phyloP scores from a whole-genome alignment of 2,329 filamentous ascomycete species.

The Fusarium sp. region DNA sequence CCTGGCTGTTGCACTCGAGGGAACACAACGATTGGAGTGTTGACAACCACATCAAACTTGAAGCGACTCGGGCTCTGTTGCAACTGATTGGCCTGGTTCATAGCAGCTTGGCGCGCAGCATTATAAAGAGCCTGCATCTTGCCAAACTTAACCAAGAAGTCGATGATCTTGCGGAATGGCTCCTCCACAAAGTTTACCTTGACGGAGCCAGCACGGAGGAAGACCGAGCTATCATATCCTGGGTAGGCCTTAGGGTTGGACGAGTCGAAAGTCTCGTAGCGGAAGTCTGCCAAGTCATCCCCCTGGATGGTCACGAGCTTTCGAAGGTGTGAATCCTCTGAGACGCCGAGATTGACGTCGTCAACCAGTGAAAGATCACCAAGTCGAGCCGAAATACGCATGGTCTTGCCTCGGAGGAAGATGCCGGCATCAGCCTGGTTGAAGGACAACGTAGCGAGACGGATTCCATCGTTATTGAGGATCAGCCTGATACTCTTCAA shows the following conservation, averaged over 20 bases:
- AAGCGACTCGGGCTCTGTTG: slow-evolving; percentile 90
- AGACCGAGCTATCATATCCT: slow-evolving; percentile 93
- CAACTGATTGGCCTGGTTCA: slow-evolving; percentile 90
- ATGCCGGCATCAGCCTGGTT: slow-evolving; percentile 92
- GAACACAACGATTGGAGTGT: slow-evolving; percentile 96
- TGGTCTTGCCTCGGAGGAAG: slow-evolving; percentile 83
- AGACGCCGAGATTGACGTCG: slow-evolving; percentile 90
- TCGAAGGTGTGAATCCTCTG: slow-evolving; percentile 80
- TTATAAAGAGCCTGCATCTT: slow-evolving; percentile 99
- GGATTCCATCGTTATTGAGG: slow-evolving; percentile 96
- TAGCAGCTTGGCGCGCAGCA: slow-evolving; percentile 90
- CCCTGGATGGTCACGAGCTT: slow-evolving; percentile 94
- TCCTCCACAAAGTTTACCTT: slow-evolving; percentile 98
- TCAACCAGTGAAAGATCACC: slow-evolving; percentile 90
- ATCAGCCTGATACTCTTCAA: slow-evolving; percentile 93
- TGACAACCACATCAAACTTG: slow-evolving; percentile 92
- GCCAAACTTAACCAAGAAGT: slow-evolving; percentile 97
- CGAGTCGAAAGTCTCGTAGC: slow-evolving; percentile 93
- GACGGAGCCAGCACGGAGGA: slow-evolving; percentile 88
- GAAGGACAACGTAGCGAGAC: slow-evolving; percentile 89
- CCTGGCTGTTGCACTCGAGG: slow-evolving; percentile 78
- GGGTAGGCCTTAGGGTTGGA: slow-evolving; percentile 77
- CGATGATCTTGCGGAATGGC: slow-evolving; percentile 96
- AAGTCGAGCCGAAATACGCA: slow-evolving; percentile 86
- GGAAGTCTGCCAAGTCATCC: slow-evolving; percentile 94